Percentiles rank a stretch among this genome's conserved stretches.
phyloP scores from a whole-genome alignment of 257 asterid species.

The Parsonsia alboflavescens region DNA sequence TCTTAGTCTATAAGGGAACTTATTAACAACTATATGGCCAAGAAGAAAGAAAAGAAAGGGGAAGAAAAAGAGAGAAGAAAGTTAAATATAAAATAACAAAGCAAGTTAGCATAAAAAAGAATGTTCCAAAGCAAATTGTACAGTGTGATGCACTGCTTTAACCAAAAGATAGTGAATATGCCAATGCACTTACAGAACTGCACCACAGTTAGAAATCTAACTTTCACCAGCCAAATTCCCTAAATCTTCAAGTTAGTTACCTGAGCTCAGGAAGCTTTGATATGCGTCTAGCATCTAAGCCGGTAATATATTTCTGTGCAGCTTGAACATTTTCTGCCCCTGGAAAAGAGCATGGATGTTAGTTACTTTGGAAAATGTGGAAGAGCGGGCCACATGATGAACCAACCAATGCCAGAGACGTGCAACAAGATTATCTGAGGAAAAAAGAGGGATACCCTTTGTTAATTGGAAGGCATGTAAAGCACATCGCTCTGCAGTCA shows the following conservation, averaged over 20 bases:
- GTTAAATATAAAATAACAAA: neutral
- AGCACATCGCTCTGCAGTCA: constrained; percentile 96
- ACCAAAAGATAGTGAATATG: neutral
- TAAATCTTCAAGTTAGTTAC: constrained; percentile 29
- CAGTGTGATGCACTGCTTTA: neutral
- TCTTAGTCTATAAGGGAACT: neutral
- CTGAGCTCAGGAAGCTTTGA: constrained; percentile 93
- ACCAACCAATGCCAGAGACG: neutral
- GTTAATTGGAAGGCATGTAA: constrained; percentile 79
- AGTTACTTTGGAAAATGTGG: neutral
- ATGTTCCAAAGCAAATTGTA: neutral
- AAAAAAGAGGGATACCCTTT: constrained; percentile 43
- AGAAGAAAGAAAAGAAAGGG: neutral
- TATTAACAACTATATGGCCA: neutral
- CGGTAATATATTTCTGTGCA: constrained; percentile 88
- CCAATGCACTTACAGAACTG: neutral
- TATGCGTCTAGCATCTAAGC: constrained; percentile 95
- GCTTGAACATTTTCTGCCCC: constrained; percentile 87
- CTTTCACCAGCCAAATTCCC: neutral
- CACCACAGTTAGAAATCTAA: neutral
- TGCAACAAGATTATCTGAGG: constrained; percentile 10
- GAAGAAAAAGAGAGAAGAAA: neutral
- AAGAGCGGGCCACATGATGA: neutral
- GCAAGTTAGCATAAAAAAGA: neutral
- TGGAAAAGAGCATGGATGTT: constrained; percentile 21